Evolutionary conservation across 2,329 filamentous ascomycete species (phyloP).

Genomic region (Scedosporium boydii): DNA sequence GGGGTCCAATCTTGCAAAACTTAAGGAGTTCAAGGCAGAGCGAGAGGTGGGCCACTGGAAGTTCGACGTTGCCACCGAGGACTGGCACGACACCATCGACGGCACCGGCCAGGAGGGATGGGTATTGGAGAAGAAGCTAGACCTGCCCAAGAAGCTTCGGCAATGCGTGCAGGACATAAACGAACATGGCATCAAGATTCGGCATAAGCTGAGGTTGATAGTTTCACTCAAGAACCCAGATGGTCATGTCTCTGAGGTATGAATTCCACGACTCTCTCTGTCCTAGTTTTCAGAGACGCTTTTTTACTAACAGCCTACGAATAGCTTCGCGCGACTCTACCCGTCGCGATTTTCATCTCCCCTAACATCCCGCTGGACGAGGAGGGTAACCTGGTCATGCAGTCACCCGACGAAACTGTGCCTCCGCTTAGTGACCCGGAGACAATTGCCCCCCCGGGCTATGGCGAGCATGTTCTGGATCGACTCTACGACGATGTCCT

Average conservation of each 20-base stretch:
- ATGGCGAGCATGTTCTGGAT: slow-evolving; percentile 83
- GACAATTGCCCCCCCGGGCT: slow-evolving; percentile 73
- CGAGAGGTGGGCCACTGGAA: slow-evolving; percentile 54
- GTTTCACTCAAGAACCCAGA: slow-evolving; percentile 91
- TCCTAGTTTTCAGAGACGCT: background rate
- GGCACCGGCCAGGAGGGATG: slow-evolving; percentile 59
- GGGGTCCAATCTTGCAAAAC: slow-evolving; percentile 28
- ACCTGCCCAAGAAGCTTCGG: slow-evolving; percentile 72
- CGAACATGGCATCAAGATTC: slow-evolving; percentile 78
- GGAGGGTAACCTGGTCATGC: slow-evolving; percentile 64
- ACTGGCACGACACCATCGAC: slow-evolving; percentile 61
- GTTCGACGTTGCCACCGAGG: slow-evolving; percentile 45
- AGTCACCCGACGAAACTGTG: slow-evolving; percentile 22
- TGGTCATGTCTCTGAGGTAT: slow-evolving; percentile 76
- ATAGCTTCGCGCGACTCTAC: slow-evolving; percentile 77
- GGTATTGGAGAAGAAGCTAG: slow-evolving; percentile 49
- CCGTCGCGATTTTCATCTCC: slow-evolving; percentile 90
- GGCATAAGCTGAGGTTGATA: slow-evolving; percentile 86
- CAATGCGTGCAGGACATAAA: slow-evolving; percentile 86
- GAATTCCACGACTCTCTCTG: slow-evolving; percentile 11
- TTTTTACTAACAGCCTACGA: slow-evolving; percentile 8
- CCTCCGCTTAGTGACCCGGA: slow-evolving; percentile 24
- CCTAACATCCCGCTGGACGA: slow-evolving; percentile 86
- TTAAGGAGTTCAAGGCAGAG: slow-evolving; percentile 51
- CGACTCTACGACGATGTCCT: slow-evolving; percentile 85